Conservation (phyloP, 2,329 filamentous ascomycete species). For the Metarhizium anisopliae region DNA sequence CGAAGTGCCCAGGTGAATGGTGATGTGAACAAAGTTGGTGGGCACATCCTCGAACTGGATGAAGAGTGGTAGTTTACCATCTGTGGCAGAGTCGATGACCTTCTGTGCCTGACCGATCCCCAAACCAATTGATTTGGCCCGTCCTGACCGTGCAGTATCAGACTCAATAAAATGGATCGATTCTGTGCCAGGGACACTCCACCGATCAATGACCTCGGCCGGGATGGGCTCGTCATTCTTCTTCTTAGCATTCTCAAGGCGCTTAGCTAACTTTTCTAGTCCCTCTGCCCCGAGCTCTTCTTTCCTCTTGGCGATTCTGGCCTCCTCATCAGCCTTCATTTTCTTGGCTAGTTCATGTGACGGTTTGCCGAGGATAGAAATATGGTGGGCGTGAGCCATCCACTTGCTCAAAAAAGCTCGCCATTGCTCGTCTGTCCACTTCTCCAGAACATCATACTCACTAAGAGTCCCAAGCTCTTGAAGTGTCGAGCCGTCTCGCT, state of each 20-base stretch:
- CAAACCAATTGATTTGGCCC: conserved; percentile 62
- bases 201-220: conserved; percentile 66
- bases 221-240: conserved; percentile 88
- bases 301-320: conserved; percentile 69
- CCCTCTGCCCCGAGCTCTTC: conserved; percentile 74
- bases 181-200: conserved; percentile 74
- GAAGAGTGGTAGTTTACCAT: conserved; percentile 63
- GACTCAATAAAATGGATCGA: conserved; percentile 95
- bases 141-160: conserved; percentile 71
- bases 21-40: conserved; percentile 85
- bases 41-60: conserved; percentile 95
- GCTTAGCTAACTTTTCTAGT: conserved; percentile 62
- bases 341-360: conserved; percentile 71
- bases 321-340: conserved; percentile 73
- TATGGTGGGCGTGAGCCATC: conserved; percentile 76
- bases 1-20: conserved; percentile 70
- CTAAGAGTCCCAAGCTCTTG: conserved; percentile 45
- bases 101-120: conserved; percentile 63
- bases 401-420: conserved; percentile 71
- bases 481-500: conserved; percentile 71
- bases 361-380: conserved; percentile 82
- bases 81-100: conserved; percentile 60
- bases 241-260: conserved; percentile 72
- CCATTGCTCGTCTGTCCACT: conserved; percentile 82
- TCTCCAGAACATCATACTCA: conserved; percentile 61